Conservation (phyloP, 768 basidiomycete species). For the Porphyrellus cyaneotinctus region DNA sequence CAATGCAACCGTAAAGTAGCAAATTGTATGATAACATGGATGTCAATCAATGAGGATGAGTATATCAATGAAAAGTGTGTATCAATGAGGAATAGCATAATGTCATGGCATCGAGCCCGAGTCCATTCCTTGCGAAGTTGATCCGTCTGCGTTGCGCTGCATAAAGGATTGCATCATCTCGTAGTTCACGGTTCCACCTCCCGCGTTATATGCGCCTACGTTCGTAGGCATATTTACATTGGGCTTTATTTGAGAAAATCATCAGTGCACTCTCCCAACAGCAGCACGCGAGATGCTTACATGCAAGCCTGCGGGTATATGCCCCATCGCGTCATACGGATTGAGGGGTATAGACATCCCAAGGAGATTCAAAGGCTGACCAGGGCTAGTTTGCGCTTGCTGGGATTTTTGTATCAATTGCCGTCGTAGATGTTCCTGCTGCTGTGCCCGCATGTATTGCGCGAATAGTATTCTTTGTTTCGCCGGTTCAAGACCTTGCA, state of each 20-base stretch:
- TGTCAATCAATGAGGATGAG: neutral
- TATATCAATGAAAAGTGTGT: neutral
- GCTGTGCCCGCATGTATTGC: constrained; percentile 14
- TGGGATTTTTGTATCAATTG: constrained; percentile 25
- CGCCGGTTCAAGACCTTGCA: constrained; percentile 24
- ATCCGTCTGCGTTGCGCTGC: constrained; percentile 36
- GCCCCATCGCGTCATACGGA: constrained; percentile 4
- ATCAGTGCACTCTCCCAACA: neutral
- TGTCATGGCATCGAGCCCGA: constrained; percentile 9
- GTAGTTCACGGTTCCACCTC: constrained; percentile 29
- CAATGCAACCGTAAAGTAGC: constrained; percentile 12
- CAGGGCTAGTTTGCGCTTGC: constrained; percentile 10
- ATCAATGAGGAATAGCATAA: neutral
- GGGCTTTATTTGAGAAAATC: constrained; percentile 4
- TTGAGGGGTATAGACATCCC: constrained; percentile 10
- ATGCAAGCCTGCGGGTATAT: constrained; percentile 15
- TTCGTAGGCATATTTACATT: constrained; percentile 8
- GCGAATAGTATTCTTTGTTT: constrained; percentile 20
- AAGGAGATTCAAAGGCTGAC: constrained; percentile 15
- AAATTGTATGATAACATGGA: neutral
- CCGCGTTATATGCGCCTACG: constrained; percentile 23
- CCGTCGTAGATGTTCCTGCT: constrained; percentile 21
- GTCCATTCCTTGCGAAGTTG: constrained; percentile 19
- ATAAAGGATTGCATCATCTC: constrained; percentile 48
- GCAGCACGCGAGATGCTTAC: constrained; percentile 8